Conservation (phyloP, 352 stramenopile genomes). For the Phytophthora kernoviae region DNA sequence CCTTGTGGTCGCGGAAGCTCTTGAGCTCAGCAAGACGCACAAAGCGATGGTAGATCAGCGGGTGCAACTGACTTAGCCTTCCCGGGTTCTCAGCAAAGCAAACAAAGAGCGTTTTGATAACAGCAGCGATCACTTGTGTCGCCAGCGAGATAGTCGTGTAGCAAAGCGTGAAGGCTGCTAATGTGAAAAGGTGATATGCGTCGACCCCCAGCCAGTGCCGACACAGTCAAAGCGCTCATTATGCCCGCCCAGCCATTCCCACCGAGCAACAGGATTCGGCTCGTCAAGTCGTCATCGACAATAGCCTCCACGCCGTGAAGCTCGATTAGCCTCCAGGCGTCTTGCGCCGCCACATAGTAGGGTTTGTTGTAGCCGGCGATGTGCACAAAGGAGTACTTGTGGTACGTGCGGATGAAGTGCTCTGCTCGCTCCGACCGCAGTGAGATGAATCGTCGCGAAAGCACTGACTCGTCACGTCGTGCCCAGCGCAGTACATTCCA, state of each 20-base stretch:
- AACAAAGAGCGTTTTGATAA: slow-evolving; percentile 89
- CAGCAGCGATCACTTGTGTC: slow-evolving; percentile 69
- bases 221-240: slow-evolving; percentile 74
- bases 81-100: slow-evolving; percentile 87
- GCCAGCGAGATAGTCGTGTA: slow-evolving; percentile 84
- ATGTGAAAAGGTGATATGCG: slow-evolving; percentile 75
- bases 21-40: slow-evolving; percentile 84
- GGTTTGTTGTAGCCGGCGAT: slow-evolving; percentile 74
- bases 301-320: slow-evolving; percentile 84
- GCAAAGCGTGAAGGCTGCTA: slow-evolving; percentile 74
- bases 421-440: slow-evolving; percentile 68
- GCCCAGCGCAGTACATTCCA: slow-evolving; percentile 82
- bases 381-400: slow-evolving; percentile 88
- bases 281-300: slow-evolving; percentile 86
- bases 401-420: slow-evolving; percentile 84
- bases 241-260: slow-evolving; percentile 81
- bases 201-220: slow-evolving; percentile 50
- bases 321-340: slow-evolving; percentile 81
- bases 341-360: slow-evolving; percentile 78
- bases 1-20: slow-evolving; percentile 84
- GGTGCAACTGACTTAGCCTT: too few relatives aligned
- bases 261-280: slow-evolving; percentile 66
- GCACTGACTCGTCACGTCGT: slow-evolving; percentile 69
- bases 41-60: slow-evolving; percentile 89
- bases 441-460: slow-evolving; percentile 61